Conservation (phyloP, 208 protist species). For the Paratrypanosoma confusum region DNA sequence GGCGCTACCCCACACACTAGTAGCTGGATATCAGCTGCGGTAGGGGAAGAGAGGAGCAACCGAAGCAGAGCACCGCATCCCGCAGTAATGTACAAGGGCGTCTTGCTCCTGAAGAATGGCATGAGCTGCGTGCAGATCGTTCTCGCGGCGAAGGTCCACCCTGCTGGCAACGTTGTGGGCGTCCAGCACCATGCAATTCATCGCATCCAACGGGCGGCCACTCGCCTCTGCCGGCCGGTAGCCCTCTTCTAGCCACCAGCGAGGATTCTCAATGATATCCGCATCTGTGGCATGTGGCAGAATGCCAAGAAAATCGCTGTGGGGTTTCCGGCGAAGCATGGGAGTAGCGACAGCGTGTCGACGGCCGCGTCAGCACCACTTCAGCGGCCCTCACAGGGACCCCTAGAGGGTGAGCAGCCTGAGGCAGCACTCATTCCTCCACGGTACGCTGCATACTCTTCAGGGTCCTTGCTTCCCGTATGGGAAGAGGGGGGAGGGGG, state of each 20-base stretch:
- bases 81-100: slow-evolving; percentile 1
- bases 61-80: slow-evolving; percentile 1
- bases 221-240: slow-evolving; percentile 40
- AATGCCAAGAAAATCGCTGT: slow-evolving; percentile 73
- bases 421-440: too few relatives aligned
- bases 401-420: too few relatives aligned
- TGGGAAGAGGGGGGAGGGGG: too few relatives aligned
- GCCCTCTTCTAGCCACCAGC: slow-evolving; percentile 47
- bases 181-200: slow-evolving; percentile 67
- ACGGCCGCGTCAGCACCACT: slow-evolving; percentile 44
- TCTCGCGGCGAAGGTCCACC: slow-evolving; percentile 38
- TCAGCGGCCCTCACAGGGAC: too few relatives aligned
- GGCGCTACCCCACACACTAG: too few relatives aligned
- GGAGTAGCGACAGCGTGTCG: slow-evolving; percentile 68
- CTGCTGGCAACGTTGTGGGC: slow-evolving; percentile 73
- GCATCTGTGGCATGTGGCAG: slow-evolving; percentile 19
- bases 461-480: too few relatives aligned
- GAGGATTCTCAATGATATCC: slow-evolving; percentile 48
- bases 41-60: too few relatives aligned
- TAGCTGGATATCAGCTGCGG: too few relatives aligned
- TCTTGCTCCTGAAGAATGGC: too few relatives aligned
- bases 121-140: slow-evolving; percentile 14
- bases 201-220: slow-evolving; percentile 40
- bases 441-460: too few relatives aligned
- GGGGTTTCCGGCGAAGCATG: slow-evolving; percentile 51